Evolutionary conservation across 2,329 filamentous ascomycete genomes (phyloP), one percentile per base, ranked within the genome.

Genomic region (Trichoderma asperellum): DNA sequence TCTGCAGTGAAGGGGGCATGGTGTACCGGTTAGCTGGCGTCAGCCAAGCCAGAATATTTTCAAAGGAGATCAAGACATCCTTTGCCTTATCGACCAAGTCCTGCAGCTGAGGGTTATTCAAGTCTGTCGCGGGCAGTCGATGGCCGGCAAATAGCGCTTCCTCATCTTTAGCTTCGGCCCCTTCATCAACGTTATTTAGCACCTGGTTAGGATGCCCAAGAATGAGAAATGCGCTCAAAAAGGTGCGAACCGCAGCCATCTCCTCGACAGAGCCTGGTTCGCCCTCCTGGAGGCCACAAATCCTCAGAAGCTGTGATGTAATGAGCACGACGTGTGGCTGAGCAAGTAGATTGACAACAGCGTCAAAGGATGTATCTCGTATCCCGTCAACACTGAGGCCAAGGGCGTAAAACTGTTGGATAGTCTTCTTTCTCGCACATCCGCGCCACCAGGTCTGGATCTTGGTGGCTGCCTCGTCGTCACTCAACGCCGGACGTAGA

Each of bases 211-310:
- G 92, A 77, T 95, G 92, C 1, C 91, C 92, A 32, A 94, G 82
- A 71, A 95, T 94, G 66, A 96, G 83, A 76, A 91, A 95, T 5
- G 92, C 91, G 76, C 91, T 93, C 68, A 96, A 81, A 74, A 95
- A 95, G 0, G 90, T 93, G 74, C 92, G 85, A 52, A 92, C 88
- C 18, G 88, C 87, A 43, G 90, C 89, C 83, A 91, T 91, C 73
- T 92, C 88, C 56, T 87, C 85, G 68, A 91, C 86, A 1, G 88
- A 89, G 18, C 87, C 86, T 2, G 84, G 80, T 3, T 87, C 86
- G 47, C 87, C 88, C 73, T 93, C 91, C 61, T 88, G 85, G 65
- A 95, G 81, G 1, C 89, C 90, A 74, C 92, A 92, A 12, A 92
- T 84, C 34, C 87, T 85, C 70, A 95, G 84, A 18, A 94, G 83